Base-by-base conservation (phyloP, 495 filamentous ascomycete species). In the Podospora anserina region DNA sequence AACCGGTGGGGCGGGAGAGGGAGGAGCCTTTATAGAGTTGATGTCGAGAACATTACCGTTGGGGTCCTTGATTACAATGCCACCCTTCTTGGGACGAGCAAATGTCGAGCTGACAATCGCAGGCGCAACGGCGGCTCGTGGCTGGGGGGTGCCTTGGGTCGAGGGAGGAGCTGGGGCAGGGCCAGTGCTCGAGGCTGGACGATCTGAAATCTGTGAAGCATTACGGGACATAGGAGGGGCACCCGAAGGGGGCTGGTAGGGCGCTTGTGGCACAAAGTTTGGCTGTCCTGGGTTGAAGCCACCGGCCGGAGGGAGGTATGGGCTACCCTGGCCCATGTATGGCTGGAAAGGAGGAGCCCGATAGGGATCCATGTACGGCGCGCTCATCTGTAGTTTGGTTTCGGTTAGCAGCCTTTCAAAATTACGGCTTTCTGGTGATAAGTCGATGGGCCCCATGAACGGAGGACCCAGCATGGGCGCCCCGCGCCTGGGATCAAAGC, bases 151-250 rank as follows among this genome's bases (percentile, higher is more conserved):
- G 44, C 80, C 78, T 30, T 83, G 79, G 26, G 80, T 74, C 68
- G 83, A 76, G 27, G 78, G 77, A 26, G 84, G 83, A 11, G 79
- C 80, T 68, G 82, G 81, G 62, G 49, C 72, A 71, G 91, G 91
- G 54, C 90, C 87, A 60, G 93, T 85, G 78, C 91, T 94, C 26
- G 93, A 94, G 18, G 85, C 82, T 11, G 93, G 92, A 65, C 92
- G 88, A 71, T 95, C 76, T 26, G 90, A 94, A 53, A 94, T 81
- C 75, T 95, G 90, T 6, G 93, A 97, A 3, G 91, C 87, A 61
- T 88, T 90, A 72, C 94, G 90, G 7, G 93, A 94, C 87, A 97
- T 91, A 11, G 89, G 81, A 23, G 88, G 85, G 18, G 88, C 74
- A 80, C 76, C 87, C 84, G 59, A 82, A 81, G 72, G 82, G 76